phyloP scores from a whole-genome alignment of 148 eudicot species.

The Salicornia ramosissima region DNA sequence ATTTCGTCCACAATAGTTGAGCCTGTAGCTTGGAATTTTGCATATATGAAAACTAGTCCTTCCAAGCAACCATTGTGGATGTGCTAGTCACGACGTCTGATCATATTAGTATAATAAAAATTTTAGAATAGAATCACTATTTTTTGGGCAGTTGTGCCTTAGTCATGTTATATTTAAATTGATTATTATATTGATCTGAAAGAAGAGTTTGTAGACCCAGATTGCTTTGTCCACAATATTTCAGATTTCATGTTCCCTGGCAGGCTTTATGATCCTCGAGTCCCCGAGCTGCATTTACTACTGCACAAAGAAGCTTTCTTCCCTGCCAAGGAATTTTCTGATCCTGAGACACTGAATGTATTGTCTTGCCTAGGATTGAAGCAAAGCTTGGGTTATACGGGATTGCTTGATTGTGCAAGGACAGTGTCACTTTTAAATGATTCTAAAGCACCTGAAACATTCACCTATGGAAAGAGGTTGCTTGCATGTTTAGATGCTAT shows the following conservation, averaged over 20 bases:
- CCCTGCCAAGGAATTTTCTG: constrained; percentile 69
- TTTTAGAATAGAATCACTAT: too few species aligned
- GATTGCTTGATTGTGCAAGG: constrained; percentile 88
- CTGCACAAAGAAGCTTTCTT: constrained; percentile 73
- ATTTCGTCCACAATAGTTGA: too few species aligned
- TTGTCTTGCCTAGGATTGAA: constrained; percentile 66
- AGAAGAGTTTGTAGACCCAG: background rate
- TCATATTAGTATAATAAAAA: too few species aligned
- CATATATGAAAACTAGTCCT: too few species aligned
- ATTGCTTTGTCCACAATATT: background rate
- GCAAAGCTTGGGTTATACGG: constrained; percentile 59
- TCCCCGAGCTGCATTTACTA: constrained; percentile 60
- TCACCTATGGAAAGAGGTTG: constrained; percentile 52
- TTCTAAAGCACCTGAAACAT: constrained; percentile 48
- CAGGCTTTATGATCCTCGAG: constrained; percentile 97
- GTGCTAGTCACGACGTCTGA: too few species aligned
- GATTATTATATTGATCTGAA: too few species aligned
- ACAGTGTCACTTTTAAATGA: constrained; percentile 76
- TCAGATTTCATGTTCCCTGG: constrained; percentile 14
- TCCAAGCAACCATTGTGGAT: too few species aligned
- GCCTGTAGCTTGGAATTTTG: too few species aligned
- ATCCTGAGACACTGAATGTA: constrained; percentile 63
- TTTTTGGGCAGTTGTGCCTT: too few species aligned
- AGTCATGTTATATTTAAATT: too few species aligned
- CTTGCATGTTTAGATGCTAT: constrained; percentile 65